Base-by-base conservation (phyloP, 2,329 filamentous ascomycete genomes). In the Diaporthe longicolla region DNA sequence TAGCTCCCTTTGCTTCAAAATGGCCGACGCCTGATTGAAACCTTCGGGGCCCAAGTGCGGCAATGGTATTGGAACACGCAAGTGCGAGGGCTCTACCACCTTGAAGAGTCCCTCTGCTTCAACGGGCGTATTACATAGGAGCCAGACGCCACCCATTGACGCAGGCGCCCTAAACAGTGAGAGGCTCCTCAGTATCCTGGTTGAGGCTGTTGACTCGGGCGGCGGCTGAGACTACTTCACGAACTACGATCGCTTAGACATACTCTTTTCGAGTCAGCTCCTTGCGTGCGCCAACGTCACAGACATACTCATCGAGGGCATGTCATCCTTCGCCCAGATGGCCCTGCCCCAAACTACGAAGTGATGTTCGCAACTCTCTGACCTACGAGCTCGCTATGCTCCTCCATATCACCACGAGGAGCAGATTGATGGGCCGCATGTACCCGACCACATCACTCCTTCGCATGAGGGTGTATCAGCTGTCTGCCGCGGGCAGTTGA, bases 141-240 rank as follows among this genome's bases (percentile, higher is more conserved):
- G 11, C 48, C 10, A 13, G 13, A 52, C 5, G n/a, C 11, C 11
- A 10, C n/a, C n/a, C 48, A 5, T 24, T 5, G 10, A 52, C 17
- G 1, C 48, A 11, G 48, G 4, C 13, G 3, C 0, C 9, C n/a
- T 11, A n/a, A 11, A 10, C 2, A 24, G 4, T 13, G n/a, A 13
- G 9, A 50, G 21, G 21, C 24, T 24, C 6, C 10, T 3, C 21
- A 11, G 45, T 3, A n/a, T 52, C 11, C 48, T 52, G 10, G n/a
- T 4, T 5, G 48, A 52, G n/a, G n/a, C 7, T 52, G 10, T 21
- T 52, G 48, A 52, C 48, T 52, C n/a, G 48, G 4, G n/a, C 11
- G n/a, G 6, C n/a, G 17, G 48, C 48, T 52, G n/a, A 1, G 7
- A 15, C 48, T 26, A 24, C n/a, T 52, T 24, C n/a, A 13, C 48